Base-by-base conservation (phyloP, 2,329 filamentous ascomycete genomes). In the Rachicladosporium sp. region DNA sequence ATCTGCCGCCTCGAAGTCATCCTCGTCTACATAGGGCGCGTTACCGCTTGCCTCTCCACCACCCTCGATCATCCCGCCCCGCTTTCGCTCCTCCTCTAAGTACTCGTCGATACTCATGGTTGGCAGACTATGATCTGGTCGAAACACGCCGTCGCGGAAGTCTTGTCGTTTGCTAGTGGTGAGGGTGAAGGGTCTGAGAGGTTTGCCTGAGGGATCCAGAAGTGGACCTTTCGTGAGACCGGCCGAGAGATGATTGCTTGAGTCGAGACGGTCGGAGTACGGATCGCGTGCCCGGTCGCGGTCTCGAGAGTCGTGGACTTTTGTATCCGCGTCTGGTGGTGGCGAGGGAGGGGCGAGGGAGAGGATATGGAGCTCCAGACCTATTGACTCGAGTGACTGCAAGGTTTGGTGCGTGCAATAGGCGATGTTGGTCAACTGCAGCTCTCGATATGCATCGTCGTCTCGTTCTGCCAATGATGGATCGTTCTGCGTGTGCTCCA, bases 81-180 rank as follows among this genome's bases (percentile, higher is more conserved):
- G 70, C 49, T 75, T 73, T 55, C 74, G 74, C 66, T 96, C 91
- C 61, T 96, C 89, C 38, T 93, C 91, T 10, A 98, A 69, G 56
- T 96, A 98, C 65, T 98, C 91, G 51, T 98, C 91, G 45, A 98
- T 95, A 1, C 78, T 84, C 91, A 98, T 96, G 3, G 91, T 96
- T 1, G 91, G 91, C 43, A 98, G 66, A 62, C 85, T 95, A 59
- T 98, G 91, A 6, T 91, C 86, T 0, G 86, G 77, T 40, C 84
- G 74, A 62, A 98, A 98, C 1, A 98, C 89, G 2, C 82, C 82
- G 43, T 79, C 71, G 44, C 79, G 75, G 43, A 94, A 62, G 45
- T 86, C 79, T 45, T 85, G 77, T 30, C 91, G 74, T 42, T 52
- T 50, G 48, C 72, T 80, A 43, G 81, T 80, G 4, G 93, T 70